Conservation (phyloP, 2,329 filamentous ascomycete genomes). For the Exophiala sp. region DNA sequence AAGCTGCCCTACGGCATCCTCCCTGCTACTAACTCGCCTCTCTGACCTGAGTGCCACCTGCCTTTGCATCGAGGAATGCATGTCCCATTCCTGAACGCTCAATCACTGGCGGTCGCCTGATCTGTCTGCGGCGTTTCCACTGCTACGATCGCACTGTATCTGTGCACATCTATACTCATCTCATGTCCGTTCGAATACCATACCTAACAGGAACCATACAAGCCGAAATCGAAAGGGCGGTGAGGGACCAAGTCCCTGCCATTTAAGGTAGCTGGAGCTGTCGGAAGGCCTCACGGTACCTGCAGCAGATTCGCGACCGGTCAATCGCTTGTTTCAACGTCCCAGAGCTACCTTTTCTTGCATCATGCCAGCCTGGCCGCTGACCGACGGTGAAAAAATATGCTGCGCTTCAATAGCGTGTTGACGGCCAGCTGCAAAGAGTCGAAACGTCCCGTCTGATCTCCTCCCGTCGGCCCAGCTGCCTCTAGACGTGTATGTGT, state of each 20-base stretch:
- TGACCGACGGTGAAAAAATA: neutral
- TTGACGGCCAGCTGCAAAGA: conserved; percentile 8
- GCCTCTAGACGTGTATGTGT: conserved; percentile 8
- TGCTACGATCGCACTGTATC: neutral
- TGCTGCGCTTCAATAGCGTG: neutral
- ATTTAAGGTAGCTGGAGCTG: neutral
- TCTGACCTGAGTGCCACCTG: no score
- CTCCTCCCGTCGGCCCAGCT: conserved; percentile 3
- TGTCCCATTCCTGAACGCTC: no score
- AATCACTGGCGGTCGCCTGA: no score
- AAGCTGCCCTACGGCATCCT: no score
- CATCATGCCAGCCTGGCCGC: conserved; percentile 18
- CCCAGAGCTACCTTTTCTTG: conserved; percentile 8
- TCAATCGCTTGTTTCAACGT: conserved; percentile 21
- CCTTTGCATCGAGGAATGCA: no score
- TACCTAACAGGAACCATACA: conserved; percentile 4
- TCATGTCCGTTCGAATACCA: neutral
- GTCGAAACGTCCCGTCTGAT: conserved; percentile 1
- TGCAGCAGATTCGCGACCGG: conserved; percentile 11
- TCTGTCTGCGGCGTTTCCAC: neutral
- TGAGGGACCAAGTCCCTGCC: conserved; percentile 5
- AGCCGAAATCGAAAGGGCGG: conserved; percentile 1
- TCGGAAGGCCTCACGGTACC: conserved; percentile 11
- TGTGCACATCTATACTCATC: no score
- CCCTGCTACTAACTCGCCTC: no score